Percentiles rank a stretch among this genome's conserved stretches.
Conservation (phyloP, 2,329 filamentous ascomycete species). For the Lizonia empirigonia region DNA sequence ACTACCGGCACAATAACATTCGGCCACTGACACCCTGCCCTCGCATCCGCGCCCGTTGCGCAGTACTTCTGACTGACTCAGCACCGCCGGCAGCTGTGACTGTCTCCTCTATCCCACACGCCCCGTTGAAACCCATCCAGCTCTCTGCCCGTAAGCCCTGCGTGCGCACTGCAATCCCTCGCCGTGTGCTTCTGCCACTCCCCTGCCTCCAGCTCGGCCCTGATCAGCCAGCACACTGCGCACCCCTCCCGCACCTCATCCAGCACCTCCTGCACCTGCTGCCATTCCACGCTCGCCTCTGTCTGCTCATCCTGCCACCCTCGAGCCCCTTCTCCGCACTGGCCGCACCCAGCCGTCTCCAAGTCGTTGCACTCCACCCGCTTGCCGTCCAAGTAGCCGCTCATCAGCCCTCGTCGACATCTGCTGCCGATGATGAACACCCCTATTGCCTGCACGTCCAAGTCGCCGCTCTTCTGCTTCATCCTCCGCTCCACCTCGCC, state of each 20-base stretch:
- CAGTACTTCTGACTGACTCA: not conserved
- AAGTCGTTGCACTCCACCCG: slow-evolving; percentile 3
- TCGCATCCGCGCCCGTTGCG: not conserved
- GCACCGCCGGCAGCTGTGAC: not conserved
- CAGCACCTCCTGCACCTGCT: not conserved
- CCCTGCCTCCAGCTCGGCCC: not conserved
- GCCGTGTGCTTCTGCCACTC: not conserved
- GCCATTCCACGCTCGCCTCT: not conserved
- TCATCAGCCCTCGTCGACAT: slow-evolving; percentile 11
- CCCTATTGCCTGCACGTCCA: slow-evolving; percentile 12
- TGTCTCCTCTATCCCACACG: not conserved
- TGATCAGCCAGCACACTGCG: not conserved
- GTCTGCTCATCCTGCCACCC: slow-evolving; percentile 1
- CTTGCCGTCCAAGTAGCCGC: slow-evolving; percentile 11
- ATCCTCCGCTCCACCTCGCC: slow-evolving; percentile 10
- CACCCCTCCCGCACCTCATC: not conserved
- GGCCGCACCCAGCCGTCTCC: not conserved
- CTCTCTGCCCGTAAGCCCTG: not conserved
- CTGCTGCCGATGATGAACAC: not conserved
- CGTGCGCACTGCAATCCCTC: not conserved
- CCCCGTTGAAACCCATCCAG: not conserved
- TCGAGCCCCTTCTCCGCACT: slow-evolving; percentile 2
- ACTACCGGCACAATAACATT: not conserved
- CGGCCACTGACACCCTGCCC: not conserved
- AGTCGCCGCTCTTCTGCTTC: not conserved